Conservation (phyloP, 306 rosid genomes). For the Trifolium dubium region DNA sequence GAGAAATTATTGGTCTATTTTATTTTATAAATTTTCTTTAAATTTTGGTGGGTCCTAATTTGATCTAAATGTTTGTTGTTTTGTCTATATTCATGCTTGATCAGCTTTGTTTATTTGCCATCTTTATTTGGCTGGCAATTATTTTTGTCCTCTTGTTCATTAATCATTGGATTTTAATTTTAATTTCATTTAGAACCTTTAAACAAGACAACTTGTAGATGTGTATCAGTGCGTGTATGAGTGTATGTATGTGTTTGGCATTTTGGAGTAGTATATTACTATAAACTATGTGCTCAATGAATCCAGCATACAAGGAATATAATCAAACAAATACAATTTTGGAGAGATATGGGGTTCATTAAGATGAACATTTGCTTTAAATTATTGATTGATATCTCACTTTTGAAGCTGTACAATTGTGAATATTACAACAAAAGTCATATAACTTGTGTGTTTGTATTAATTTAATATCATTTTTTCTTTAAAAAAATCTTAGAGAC, state of each 20-base stretch:
- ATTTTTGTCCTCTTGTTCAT: neutral
- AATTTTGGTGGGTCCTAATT: slow-evolving; percentile 44
- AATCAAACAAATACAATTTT: neutral
- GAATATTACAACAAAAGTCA: neutral
- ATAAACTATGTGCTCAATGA: neutral
- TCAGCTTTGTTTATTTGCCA: neutral
- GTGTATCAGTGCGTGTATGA: neutral
- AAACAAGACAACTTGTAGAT: neutral
- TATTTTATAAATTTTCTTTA: slow-evolving; percentile 36
- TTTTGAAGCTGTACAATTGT: neutral
- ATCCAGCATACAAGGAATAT: neutral
- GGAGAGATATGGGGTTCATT: neutral
- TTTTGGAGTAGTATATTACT: neutral
- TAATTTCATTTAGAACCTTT: neutral
- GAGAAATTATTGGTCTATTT: slow-evolving; percentile 38
- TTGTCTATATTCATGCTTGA: slow-evolving; percentile 28
- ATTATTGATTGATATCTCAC: too few relatives aligned
- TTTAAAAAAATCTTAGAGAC: neutral
- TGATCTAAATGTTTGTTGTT: slow-evolving; percentile 14
- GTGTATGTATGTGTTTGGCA: neutral
- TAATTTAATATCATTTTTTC: too few relatives aligned
- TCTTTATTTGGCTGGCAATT: neutral
- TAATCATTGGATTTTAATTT: neutral
- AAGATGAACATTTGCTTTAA: neutral
- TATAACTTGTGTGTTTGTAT: neutral